Conservation (phyloP, 371 early-diverging fungal species). For the Zychaea mexicana region DNA sequence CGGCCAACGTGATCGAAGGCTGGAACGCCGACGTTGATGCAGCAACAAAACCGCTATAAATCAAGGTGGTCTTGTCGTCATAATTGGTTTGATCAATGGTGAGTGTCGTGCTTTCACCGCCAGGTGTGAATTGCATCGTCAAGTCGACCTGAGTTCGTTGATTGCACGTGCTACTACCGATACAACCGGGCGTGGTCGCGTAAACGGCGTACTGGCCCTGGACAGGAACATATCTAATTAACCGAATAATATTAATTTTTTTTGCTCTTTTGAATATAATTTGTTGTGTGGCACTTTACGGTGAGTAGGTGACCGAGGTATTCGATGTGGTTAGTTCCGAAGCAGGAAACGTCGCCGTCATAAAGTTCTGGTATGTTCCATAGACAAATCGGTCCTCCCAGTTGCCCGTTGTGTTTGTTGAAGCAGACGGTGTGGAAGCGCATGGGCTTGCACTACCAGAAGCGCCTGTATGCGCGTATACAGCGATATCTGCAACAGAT, state of each 20-base stretch:
- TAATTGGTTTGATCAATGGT: slow-evolving; percentile 46
- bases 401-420: slow-evolving; percentile 30
- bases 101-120: slow-evolving; percentile 23
- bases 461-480: slow-evolving; percentile 38
- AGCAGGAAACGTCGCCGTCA: slow-evolving; percentile 36
- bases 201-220: slow-evolving; percentile 67
- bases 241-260: not conserved
- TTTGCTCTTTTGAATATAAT: not conserved
- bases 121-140: slow-evolving; percentile 42
- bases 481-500: slow-evolving; percentile 40
- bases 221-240: slow-evolving; percentile 52
- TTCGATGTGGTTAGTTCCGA: slow-evolving; percentile 30
- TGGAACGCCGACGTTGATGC: slow-evolving; percentile 31
- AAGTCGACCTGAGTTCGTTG: slow-evolving; percentile 54
- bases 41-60: slow-evolving; percentile 53
- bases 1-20: slow-evolving; percentile 28
- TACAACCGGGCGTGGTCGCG: slow-evolving; percentile 70
- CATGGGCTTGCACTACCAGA: slow-evolving; percentile 27
- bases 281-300: slow-evolving; percentile 28
- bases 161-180: slow-evolving; percentile 57
- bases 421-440: slow-evolving; percentile 15
- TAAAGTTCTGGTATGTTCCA: slow-evolving; percentile 44
- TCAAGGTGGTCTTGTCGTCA: slow-evolving; percentile 41
- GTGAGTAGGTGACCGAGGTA: slow-evolving; percentile 54
- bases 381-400: slow-evolving; percentile 38